Evolutionary conservation across 352 stramenopile species (phyloP).

Genomic region (Thraustotheca clavata): DNA sequence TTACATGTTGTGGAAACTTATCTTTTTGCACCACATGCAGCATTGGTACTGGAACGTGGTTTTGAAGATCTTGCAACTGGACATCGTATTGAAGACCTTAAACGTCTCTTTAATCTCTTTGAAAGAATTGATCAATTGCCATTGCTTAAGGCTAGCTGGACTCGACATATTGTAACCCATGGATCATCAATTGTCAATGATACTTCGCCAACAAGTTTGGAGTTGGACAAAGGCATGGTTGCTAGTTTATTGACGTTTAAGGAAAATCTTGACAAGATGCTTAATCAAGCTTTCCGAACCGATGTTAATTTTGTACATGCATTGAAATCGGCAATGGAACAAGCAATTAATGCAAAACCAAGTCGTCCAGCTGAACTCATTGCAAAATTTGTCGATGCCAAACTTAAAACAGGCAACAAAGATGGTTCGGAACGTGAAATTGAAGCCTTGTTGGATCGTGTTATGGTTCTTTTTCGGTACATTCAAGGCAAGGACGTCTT

Average conservation of each 20-base stretch:
- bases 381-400: slow-evolving; percentile 87
- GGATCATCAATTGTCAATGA: slow-evolving; percentile 68
- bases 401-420: slow-evolving; percentile 82
- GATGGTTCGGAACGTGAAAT: slow-evolving; percentile 80
- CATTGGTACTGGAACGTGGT: slow-evolving; percentile 71
- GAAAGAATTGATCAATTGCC: slow-evolving; percentile 58
- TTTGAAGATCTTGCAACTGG: slow-evolving; percentile 84
- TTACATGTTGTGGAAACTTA: slow-evolving; percentile 64
- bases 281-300: slow-evolving; percentile 59
- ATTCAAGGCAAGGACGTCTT: slow-evolving; percentile 98
- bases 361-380: slow-evolving; percentile 85
- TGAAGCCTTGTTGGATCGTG: slow-evolving; percentile 79
- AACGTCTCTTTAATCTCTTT: slow-evolving; percentile 81
- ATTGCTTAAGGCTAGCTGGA: slow-evolving; percentile 57
- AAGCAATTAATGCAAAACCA: slow-evolving; percentile 79
- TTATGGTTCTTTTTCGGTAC: slow-evolving; percentile 95
- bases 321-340: slow-evolving; percentile 84
- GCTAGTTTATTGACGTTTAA: slow-evolving; percentile 84
- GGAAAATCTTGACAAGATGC: slow-evolving; percentile 64
- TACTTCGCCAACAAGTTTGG: slow-evolving; percentile 24
- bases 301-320: slow-evolving; percentile 72
- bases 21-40: slow-evolving; percentile 76
- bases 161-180: slow-evolving; percentile 67
- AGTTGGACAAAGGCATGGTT: slow-evolving; percentile 86
- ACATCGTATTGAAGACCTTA: slow-evolving; percentile 70